A percentile compares a stretch with the other conserved stretches of the same genome.
Evolutionary conservation across 768 basidiomycete genomes (phyloP).

Genomic region (Podaxis mareebaensis): DNA sequence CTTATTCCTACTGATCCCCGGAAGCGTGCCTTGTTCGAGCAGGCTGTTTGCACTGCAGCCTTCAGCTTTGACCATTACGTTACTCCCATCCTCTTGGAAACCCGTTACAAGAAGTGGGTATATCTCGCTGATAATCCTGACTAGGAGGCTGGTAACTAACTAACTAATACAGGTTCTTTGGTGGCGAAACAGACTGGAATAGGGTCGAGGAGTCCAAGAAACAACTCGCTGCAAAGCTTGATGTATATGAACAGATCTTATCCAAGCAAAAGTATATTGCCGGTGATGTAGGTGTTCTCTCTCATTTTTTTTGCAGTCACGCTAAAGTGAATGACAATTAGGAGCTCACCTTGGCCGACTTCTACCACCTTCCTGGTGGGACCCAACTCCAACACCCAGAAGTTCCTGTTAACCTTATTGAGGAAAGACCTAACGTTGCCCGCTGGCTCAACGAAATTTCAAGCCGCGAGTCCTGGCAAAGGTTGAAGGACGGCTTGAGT

Average conservation of each 20-base stretch:
- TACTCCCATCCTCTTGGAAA: slow-evolving; percentile 37
- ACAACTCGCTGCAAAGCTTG: slow-evolving; percentile 35
- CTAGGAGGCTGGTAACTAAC: not conserved
- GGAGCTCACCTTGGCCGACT: slow-evolving; percentile 45
- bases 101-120: slow-evolving; percentile 45
- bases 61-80: slow-evolving; percentile 44
- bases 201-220: slow-evolving; percentile 21
- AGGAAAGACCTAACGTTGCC: slow-evolving; percentile 40
- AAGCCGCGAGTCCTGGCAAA: slow-evolving; percentile 45
- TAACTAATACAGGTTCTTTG: not conserved
- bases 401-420: slow-evolving; percentile 26
- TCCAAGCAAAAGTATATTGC: slow-evolving; percentile 46
- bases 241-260: slow-evolving; percentile 48
- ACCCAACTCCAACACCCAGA: slow-evolving; percentile 15
- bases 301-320: not conserved
- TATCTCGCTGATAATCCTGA: not conserved
- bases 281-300: slow-evolving; percentile 34
- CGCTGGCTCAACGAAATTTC: slow-evolving; percentile 56
- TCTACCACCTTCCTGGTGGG: slow-evolving; percentile 44
- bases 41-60: slow-evolving; percentile 44
- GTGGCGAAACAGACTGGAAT: slow-evolving; percentile 28
- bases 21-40: slow-evolving; percentile 35
- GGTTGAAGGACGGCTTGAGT: slow-evolving; percentile 30
- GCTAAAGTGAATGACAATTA: slow-evolving; percentile 16
- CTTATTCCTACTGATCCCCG: slow-evolving; percentile 43